A percentile compares a stretch with the other conserved stretches of the same genome.
phyloP scores from a whole-genome alignment of 352 stramenopile genomes.

The Peronosclerospora sorghi region DNA sequence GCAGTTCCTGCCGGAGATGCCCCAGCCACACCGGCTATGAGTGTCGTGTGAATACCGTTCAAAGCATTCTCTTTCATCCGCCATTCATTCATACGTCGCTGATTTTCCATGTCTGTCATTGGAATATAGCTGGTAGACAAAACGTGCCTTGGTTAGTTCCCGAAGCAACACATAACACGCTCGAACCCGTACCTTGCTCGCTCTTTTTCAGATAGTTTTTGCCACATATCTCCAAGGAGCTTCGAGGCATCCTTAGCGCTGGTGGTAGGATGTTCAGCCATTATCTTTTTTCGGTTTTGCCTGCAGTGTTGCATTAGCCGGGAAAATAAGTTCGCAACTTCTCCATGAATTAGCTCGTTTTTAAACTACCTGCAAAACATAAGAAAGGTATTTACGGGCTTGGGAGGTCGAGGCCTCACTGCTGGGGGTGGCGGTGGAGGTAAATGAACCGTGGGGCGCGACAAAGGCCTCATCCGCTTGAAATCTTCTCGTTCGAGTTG shows the following conservation, averaged over 20 bases:
- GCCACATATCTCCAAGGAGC: slow-evolving; percentile 77
- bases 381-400: slow-evolving; percentile 78
- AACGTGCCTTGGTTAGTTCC: slow-evolving; percentile 3
- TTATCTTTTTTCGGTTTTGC: slow-evolving; percentile 74
- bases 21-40: slow-evolving; percentile 9
- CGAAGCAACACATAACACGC: not conserved
- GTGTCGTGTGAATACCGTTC: slow-evolving; percentile 15
- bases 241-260: slow-evolving; percentile 76
- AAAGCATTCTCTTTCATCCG: slow-evolving; percentile 61
- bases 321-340: not conserved
- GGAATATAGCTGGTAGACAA: slow-evolving; percentile 43
- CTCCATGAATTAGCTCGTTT: not conserved
- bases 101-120: slow-evolving; percentile 68
- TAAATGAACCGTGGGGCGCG: slow-evolving; percentile 32
- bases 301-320: slow-evolving; percentile 10
- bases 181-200: slow-evolving; percentile 35
- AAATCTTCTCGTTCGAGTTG: slow-evolving; percentile 68
- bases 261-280: slow-evolving; percentile 55
- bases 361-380: slow-evolving; percentile 59
- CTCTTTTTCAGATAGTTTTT: slow-evolving; percentile 70
- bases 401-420: slow-evolving; percentile 48
- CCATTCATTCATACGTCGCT: slow-evolving; percentile 67
- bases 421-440: slow-evolving; percentile 12
- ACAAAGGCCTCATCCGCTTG: slow-evolving; percentile 64
- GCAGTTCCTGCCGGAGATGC: slow-evolving; percentile 7